Evolutionary conservation across 2,329 filamentous ascomycete genomes (phyloP).

Genomic region (Talaromyces sp.): DNA sequence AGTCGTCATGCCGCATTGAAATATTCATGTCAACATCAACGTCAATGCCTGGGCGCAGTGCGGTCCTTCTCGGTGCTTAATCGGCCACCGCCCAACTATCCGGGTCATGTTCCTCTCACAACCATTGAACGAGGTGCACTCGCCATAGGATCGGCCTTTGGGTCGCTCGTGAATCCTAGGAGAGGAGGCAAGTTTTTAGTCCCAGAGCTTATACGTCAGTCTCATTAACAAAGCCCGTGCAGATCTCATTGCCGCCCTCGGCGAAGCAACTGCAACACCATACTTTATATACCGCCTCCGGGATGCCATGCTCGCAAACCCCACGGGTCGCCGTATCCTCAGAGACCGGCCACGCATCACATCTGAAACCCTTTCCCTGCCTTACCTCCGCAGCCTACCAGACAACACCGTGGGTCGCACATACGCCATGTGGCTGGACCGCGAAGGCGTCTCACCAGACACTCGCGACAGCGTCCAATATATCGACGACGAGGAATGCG

Average conservation of each 20-base stretch:
- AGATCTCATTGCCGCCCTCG: constrained; percentile 93
- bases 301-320: constrained; percentile 77
- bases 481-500: constrained; percentile 91
- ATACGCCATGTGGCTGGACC: constrained; percentile 88
- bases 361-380: constrained; percentile 62
- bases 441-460: constrained; percentile 88
- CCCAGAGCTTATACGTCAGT: neutral
- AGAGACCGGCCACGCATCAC: constrained; percentile 84
- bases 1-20: neutral
- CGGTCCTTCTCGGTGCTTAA: constrained; percentile 72
- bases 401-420: constrained; percentile 69
- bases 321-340: constrained; percentile 85
- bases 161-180: constrained; percentile 65
- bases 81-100: constrained; percentile 80
- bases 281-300: constrained; percentile 93
- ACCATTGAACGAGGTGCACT: constrained; percentile 68
- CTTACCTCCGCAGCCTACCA: constrained; percentile 66
- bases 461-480: constrained; percentile 78
- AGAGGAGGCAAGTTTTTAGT: constrained; percentile 57
- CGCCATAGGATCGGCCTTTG: constrained; percentile 55
- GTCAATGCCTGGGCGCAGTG: neutral
- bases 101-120: constrained; percentile 86
- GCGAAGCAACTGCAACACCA: constrained; percentile 88
- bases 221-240: neutral
- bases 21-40: neutral